phyloP scores from a whole-genome alignment of 345 rosid genomes.

The Camelina sativa region DNA sequence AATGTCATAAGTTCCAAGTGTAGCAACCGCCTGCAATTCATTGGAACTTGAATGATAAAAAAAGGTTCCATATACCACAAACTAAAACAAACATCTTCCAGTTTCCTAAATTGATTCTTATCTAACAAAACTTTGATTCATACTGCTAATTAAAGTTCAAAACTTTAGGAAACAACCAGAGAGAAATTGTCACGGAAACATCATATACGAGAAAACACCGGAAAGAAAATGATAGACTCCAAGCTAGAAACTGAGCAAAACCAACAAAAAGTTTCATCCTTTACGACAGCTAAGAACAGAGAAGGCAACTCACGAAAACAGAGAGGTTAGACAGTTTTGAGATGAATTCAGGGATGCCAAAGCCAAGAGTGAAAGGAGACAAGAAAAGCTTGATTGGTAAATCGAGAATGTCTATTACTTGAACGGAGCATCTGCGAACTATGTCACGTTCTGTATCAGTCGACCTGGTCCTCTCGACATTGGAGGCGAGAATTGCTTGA shows the following conservation, averaged over 20 bases:
- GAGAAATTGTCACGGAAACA: not conserved
- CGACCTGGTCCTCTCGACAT: constrained; percentile 74
- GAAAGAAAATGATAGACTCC: not conserved
- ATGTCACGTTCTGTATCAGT: constrained; percentile 55
- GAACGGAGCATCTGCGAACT: constrained; percentile 65
- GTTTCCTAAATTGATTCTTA: constrained; percentile 10
- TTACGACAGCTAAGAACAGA: not conserved
- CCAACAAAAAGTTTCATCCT: constrained; percentile 6
- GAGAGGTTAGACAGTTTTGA: constrained; percentile 74
- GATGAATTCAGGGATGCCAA: constrained; percentile 83
- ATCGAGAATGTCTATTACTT: constrained; percentile 67
- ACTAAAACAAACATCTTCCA: not conserved
- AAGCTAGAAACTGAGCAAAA: not conserved
- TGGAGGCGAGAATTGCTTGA: constrained; percentile 1
- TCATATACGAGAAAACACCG: not conserved
- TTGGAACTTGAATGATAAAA: not conserved
- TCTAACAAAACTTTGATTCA: not conserved
- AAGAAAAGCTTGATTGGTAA: constrained; percentile 77
- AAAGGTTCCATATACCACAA: not conserved
- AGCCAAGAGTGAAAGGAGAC: constrained; percentile 88
- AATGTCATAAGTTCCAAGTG: constrained; percentile 89
- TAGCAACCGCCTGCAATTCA: constrained; percentile 68
- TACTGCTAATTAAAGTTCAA: constrained; percentile 8
- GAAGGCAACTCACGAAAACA: constrained; percentile 60
- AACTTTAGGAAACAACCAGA: not conserved